These are phyloP conservation scores for Citrullus colocynthis DNA, from an alignment of 306 rosid genomes.

Conservation along the genomic window DNA sequence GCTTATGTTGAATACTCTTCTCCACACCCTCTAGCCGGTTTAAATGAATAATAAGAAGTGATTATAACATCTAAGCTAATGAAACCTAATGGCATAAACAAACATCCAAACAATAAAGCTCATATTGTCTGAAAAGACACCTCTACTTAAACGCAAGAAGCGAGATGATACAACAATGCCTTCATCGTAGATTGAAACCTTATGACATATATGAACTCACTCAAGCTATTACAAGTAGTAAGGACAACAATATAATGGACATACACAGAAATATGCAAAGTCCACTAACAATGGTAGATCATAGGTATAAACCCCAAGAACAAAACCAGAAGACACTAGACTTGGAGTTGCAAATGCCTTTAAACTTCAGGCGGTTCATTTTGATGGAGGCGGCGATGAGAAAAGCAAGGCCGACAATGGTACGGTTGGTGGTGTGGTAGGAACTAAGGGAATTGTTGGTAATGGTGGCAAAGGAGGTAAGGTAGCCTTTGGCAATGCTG, in stretches of 20 bases:
- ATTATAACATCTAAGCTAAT: neutral
- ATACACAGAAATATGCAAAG: neutral
- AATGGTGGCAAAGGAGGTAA: conserved; percentile 1
- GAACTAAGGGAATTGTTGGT: conserved; percentile 10
- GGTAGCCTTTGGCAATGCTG: neutral
- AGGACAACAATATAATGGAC: neutral
- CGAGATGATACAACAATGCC: neutral
- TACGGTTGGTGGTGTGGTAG: conserved; percentile 9
- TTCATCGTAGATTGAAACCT: neutral
- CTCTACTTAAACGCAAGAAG: neutral
- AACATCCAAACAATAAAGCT: neutral
- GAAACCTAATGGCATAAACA: neutral
- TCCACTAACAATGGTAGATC: neutral
- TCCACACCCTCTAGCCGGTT: neutral
- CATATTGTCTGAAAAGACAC: neutral
- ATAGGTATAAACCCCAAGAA: neutral
- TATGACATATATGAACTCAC: neutral
- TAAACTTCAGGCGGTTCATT: neutral
- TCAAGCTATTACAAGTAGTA: neutral
- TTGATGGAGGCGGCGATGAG: conserved; percentile 15
- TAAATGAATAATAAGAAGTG: neutral
- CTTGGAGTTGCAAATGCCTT: neutral
- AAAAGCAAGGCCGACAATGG: conserved; percentile 5
- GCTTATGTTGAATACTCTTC: too few relatives aligned
- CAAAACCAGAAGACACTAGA: neutral